These are phyloP conservation scores for Sphagnum magellanicum DNA, from an alignment of 228 moss, liverwort and hornwort species.

Conservation along the genomic window DNA sequence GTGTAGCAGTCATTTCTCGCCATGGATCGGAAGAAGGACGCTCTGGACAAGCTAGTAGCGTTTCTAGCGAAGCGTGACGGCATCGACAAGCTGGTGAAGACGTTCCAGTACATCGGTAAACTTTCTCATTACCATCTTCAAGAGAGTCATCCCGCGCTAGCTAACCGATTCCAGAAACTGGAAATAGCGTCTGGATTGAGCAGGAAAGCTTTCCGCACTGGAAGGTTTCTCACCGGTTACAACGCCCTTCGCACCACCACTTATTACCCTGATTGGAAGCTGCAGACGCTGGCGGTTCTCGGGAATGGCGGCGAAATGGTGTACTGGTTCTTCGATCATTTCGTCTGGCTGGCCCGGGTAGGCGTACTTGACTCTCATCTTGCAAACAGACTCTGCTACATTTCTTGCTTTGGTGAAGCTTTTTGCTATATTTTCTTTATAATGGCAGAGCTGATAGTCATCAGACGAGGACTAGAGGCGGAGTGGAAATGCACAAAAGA, in stretches of 20 bases:
- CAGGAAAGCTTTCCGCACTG: conserved; percentile 87
- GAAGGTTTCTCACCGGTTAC: conserved; percentile 75
- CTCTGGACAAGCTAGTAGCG: conserved; percentile 61
- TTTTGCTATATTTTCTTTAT: conserved; percentile 77
- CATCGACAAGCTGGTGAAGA: conserved; percentile 90
- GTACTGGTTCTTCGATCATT: conserved; percentile 91
- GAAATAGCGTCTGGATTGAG: conserved; percentile 85
- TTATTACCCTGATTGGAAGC: conserved; percentile 40
- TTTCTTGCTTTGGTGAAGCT: conserved; percentile 84
- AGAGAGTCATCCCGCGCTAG: conserved; percentile 27
- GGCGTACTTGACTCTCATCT: conserved; percentile 51
- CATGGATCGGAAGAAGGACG: conserved; percentile 66
- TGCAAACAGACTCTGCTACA: conserved; percentile 47
- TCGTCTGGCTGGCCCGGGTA: conserved; percentile 65
- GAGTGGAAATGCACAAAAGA: conserved; percentile 32
- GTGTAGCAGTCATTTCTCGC: no score
- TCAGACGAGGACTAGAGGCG: conserved; percentile 48
- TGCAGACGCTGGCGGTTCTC: conserved; percentile 55
- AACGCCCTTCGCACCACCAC: conserved; percentile 62
- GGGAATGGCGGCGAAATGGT: conserved; percentile 90
- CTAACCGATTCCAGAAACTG: conserved; percentile 56
- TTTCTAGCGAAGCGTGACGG: conserved; percentile 95
- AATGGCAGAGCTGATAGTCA: conserved; percentile 48
- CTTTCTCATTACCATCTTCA: conserved; percentile 46
- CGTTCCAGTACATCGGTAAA: conserved; percentile 84